These are phyloP conservation scores for Excoecaria cochinchinensis DNA, from an alignment of 345 rosid species.

Conservation along the genomic window DNA sequence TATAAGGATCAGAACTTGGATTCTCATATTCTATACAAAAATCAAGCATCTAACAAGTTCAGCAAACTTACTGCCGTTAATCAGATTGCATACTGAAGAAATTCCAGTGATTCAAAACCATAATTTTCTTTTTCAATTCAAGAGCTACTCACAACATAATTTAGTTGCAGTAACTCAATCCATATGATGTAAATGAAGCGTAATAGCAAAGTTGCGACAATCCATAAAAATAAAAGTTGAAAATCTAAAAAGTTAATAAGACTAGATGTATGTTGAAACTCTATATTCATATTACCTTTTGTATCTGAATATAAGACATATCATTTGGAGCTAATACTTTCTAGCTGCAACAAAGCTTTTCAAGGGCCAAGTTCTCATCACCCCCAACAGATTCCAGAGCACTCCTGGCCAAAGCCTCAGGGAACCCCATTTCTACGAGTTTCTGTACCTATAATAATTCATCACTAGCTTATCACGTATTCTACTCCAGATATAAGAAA, in stretches of 20 bases:
- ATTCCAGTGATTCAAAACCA: background rate
- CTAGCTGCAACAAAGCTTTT: constrained; percentile 69
- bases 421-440: constrained; percentile 96
- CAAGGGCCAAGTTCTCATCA: constrained; percentile 97
- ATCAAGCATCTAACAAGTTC: too few species aligned
- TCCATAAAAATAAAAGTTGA: background rate
- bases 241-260: background rate
- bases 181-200: background rate
- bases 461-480: constrained; percentile 14
- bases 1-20: too few species aligned
- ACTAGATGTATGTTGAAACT: background rate
- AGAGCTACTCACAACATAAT: background rate
- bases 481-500: background rate
- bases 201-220: background rate
- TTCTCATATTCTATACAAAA: too few species aligned
- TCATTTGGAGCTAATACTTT: background rate
- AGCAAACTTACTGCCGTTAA: too few species aligned
- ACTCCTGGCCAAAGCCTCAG: constrained; percentile 71
- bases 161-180: background rate
- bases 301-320: background rate
- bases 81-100: too few species aligned
- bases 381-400: constrained; percentile 78
- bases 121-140: background rate
- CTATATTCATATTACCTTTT: constrained; percentile 12
- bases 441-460: constrained; percentile 58